Evolutionary conservation across 176 grass and related monocot genomes (phyloP).

Genomic region (Tillandsia leiboldiana): DNA sequence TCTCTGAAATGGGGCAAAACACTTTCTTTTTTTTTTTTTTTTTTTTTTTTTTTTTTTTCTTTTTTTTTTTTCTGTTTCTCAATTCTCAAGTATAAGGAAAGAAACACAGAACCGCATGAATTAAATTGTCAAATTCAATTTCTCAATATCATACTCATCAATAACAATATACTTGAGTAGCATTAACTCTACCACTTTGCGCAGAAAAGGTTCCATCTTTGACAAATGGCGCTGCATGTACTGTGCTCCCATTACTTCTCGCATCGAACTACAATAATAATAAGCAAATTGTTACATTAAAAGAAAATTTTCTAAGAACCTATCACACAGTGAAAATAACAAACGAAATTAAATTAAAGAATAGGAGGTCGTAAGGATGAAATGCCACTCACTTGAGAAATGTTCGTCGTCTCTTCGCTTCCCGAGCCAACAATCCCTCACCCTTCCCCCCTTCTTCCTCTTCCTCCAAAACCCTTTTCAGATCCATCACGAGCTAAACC

Average conservation of each 20-base stretch:
- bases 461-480: conserved; percentile 40
- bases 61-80: too few species aligned
- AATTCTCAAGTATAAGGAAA: too few species aligned
- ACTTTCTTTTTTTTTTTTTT: too few species aligned
- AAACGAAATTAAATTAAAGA: not conserved
- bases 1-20: too few species aligned
- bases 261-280: conserved; percentile 35
- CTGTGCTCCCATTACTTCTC: conserved; percentile 65
- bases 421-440: conserved; percentile 40
- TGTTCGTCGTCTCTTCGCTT: conserved; percentile 52
- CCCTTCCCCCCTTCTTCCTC: conserved; percentile 54
- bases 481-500: conserved; percentile 24
- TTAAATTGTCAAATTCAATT: too few species aligned
- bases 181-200: conserved; percentile 49
- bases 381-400: conserved; percentile 40
- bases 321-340: not conserved
- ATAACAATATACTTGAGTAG: not conserved
- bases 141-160: not conserved
- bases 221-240: conserved; percentile 71
- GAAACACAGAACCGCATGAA: too few species aligned
- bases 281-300: conserved; percentile 8
- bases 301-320: not conserved
- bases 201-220: conserved; percentile 76
- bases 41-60: too few species aligned
- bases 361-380: not conserved